Conservation (phyloP, 2,329 filamentous ascomycete genomes). For the Calonectria leucothoes region DNA sequence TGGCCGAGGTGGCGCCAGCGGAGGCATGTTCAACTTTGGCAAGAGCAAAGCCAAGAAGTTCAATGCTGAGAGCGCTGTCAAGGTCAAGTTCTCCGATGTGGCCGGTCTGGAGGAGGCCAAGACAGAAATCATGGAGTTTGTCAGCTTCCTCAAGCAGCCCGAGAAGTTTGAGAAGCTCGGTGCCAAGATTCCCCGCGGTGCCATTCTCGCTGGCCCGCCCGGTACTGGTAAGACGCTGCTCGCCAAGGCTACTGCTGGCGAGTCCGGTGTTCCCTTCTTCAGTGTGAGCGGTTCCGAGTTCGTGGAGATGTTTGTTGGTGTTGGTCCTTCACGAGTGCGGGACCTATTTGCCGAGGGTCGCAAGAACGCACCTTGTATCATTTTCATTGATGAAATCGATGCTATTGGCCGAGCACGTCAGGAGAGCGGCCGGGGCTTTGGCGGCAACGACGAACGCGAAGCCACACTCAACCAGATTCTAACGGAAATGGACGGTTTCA, state of each 20-base stretch:
- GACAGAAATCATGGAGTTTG: conserved; percentile 98
- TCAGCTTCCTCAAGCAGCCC: conserved; percentile 95
- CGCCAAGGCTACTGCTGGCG: conserved; percentile 96
- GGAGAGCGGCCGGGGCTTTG: conserved; percentile 77
- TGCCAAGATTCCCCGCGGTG: conserved; percentile 96
- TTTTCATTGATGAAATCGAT: conserved; percentile 99
- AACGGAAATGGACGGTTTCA: conserved; percentile 99
- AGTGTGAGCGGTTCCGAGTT: conserved; percentile 99
- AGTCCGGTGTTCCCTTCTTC: conserved; percentile 97
- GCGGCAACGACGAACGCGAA: conserved; percentile 97
- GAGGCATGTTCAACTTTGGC: conserved; percentile 94
- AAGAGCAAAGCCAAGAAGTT: conserved; percentile 97
- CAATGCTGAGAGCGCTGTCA: conserved; percentile 96
- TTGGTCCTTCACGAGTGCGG: conserved; percentile 93
- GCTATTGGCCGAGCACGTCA: conserved; percentile 92
- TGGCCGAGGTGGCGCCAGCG: conserved; percentile 70
- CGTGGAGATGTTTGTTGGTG: conserved; percentile 99
- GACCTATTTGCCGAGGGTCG: conserved; percentile 94
- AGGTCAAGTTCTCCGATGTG: conserved; percentile 96
- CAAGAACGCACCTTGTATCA: conserved; percentile 97
- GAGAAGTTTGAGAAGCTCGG: conserved; percentile 93
- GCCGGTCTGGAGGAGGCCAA: conserved; percentile 99
- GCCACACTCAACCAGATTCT: conserved; percentile 97
- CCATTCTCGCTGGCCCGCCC: conserved; percentile 95
- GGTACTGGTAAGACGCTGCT: conserved; percentile 98